phyloP scores from a whole-genome alignment of 805 yeast genomes.

The Kockiozyma suomiensis region DNA sequence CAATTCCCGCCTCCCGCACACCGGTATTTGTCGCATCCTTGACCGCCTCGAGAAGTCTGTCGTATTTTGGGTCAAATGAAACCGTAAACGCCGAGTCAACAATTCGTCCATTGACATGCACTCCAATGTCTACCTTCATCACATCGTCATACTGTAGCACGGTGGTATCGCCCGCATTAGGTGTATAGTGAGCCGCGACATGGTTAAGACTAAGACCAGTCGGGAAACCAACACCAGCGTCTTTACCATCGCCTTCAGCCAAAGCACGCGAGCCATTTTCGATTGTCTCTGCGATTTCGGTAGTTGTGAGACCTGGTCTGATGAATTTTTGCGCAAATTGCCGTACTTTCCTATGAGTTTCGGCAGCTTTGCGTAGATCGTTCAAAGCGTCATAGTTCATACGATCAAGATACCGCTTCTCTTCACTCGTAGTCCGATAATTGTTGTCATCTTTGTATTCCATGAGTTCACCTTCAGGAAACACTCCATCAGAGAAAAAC shows the following conservation, averaged over 20 bases:
- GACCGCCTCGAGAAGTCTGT: conserved; percentile 78
- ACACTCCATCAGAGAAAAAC: conserved; percentile 68
- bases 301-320: conserved; percentile 90
- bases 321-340: conserved; percentile 71
- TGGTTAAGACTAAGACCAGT: conserved; percentile 94
- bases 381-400: conserved; percentile 66
- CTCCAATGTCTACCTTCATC: conserved; percentile 95
- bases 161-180: conserved; percentile 89
- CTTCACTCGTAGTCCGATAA: conserved; percentile 82
- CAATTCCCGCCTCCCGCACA: conserved; percentile 89
- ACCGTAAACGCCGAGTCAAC: conserved; percentile 95
- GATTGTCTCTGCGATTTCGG: conserved; percentile 83
- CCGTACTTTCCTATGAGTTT: conserved; percentile 90
- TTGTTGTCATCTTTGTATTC: conserved; percentile 70
- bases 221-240: conserved; percentile 95
- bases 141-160: conserved; percentile 85
- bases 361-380: conserved; percentile 94
- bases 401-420: conserved; percentile 75
- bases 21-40: conserved; percentile 94
- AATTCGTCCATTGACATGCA: conserved; percentile 91
- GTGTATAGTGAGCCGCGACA: conserved; percentile 97
- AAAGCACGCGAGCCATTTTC: conserved; percentile 81
- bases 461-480: conserved; percentile 86
- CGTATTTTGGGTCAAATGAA: conserved; percentile 83
- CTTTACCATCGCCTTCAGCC: conserved; percentile 58